These are phyloP conservation scores for Cenchrus fungigraminus DNA, from an alignment of 176 grass and related monocot genomes.

Conservation along the genomic window DNA sequence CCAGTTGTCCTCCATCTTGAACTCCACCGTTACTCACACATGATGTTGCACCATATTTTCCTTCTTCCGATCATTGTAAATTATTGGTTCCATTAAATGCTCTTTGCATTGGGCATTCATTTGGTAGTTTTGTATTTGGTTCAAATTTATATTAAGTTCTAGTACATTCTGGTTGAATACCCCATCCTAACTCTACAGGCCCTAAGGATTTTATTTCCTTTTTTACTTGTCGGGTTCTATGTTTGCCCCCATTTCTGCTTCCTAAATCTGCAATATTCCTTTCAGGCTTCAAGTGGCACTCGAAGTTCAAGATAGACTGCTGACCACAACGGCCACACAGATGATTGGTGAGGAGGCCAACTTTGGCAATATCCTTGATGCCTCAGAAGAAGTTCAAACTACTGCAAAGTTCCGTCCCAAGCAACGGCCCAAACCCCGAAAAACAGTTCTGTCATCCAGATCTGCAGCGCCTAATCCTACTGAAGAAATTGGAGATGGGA, in stretches of 20 bases:
- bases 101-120: not conserved
- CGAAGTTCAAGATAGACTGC: not conserved
- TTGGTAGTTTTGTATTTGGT: not conserved
- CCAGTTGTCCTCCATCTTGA: not conserved
- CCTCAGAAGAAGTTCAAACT: conserved; percentile 9
- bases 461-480: not conserved
- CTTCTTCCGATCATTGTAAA: not conserved
- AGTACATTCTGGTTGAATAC: not conserved
- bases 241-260: not conserved
- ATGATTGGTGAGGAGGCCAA: conserved; percentile 47
- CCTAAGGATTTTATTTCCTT: not conserved
- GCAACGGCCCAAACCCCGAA: conserved; percentile 14
- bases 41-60: not conserved
- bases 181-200: not conserved
- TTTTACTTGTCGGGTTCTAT: not conserved
- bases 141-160: not conserved
- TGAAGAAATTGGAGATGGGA: conserved; percentile 16
- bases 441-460: conserved; percentile 29
- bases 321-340: not conserved
- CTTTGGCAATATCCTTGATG: conserved; percentile 35
- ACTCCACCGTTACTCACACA: not conserved
- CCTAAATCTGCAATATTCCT: not conserved
- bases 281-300: not conserved
- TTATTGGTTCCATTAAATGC: not conserved
- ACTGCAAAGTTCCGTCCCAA: conserved; percentile 46